phyloP scores from a whole-genome alignment of 768 basidiomycete genomes.

The Tricholoma flavovirens region DNA sequence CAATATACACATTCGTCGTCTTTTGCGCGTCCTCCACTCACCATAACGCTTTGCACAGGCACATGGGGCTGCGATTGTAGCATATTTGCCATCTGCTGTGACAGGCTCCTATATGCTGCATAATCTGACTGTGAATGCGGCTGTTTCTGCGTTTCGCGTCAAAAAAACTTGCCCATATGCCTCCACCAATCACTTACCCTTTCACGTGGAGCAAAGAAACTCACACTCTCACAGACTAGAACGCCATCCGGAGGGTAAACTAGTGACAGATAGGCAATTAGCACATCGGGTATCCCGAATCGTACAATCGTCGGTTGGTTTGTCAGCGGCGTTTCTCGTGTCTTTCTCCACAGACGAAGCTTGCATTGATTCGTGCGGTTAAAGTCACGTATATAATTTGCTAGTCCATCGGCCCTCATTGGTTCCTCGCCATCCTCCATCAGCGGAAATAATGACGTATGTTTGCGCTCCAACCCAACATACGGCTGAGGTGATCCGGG shows the following conservation, averaged over 20 bases:
- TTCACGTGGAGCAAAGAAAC: slow-evolving; percentile 73
- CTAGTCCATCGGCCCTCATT: slow-evolving; percentile 40
- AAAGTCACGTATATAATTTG: slow-evolving; percentile 52
- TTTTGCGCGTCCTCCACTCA: slow-evolving; percentile 17
- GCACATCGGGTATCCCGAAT: slow-evolving; percentile 57
- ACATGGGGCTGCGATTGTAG: slow-evolving; percentile 49
- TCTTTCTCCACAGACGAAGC: slow-evolving; percentile 51
- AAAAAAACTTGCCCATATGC: not conserved
- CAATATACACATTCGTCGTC: not conserved
- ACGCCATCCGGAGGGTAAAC: slow-evolving; percentile 35
- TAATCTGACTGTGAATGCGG: slow-evolving; percentile 69
- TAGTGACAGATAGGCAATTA: slow-evolving; percentile 58
- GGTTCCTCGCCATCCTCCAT: slow-evolving; percentile 29
- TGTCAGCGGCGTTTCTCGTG: slow-evolving; percentile 15
- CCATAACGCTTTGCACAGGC: slow-evolving; percentile 49
- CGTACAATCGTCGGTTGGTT: slow-evolving; percentile 42
- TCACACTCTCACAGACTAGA: slow-evolving; percentile 49
- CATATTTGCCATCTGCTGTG: slow-evolving; percentile 61
- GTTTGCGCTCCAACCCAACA: slow-evolving; percentile 35
- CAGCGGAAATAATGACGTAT: slow-evolving; percentile 37
- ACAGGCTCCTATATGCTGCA: slow-evolving; percentile 55
- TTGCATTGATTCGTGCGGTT: slow-evolving; percentile 41
- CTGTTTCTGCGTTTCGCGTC: slow-evolving; percentile 40
- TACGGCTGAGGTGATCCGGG: slow-evolving; percentile 61
- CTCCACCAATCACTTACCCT: slow-evolving; percentile 30